Evolutionary conservation across 2,329 filamentous ascomycete genomes (phyloP).

Genomic region (Microcyclosporella mali): DNA sequence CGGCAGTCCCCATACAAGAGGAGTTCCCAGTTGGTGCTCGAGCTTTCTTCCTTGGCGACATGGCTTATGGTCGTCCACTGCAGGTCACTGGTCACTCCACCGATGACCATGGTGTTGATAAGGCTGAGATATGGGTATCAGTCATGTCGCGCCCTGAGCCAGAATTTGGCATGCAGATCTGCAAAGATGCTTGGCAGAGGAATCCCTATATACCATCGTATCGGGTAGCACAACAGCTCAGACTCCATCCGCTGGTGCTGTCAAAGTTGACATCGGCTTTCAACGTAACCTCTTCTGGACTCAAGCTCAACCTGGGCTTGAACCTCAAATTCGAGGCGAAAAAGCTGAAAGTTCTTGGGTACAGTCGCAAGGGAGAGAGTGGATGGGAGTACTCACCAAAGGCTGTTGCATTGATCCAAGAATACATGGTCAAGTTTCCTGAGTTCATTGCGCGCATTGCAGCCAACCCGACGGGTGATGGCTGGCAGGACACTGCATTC

Average conservation of each 20-base stretch:
- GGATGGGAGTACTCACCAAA: slow-evolving; percentile 95
- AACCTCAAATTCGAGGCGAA: slow-evolving; percentile 96
- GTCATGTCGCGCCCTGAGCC: slow-evolving; percentile 65
- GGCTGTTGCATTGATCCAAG: slow-evolving; percentile 70
- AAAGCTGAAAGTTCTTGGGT: slow-evolving; percentile 92
- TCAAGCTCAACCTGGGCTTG: slow-evolving; percentile 82
- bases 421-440: slow-evolving; percentile 91
- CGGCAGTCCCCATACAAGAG: slow-evolving; percentile 79
- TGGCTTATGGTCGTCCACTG: slow-evolving; percentile 84
- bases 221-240: slow-evolving; percentile 74
- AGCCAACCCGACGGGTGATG: slow-evolving; percentile 75
- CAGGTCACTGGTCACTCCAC: slow-evolving; percentile 65
- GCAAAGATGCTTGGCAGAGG: slow-evolving; percentile 59
- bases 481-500: slow-evolving; percentile 78
- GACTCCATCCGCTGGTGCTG: slow-evolving; percentile 76
- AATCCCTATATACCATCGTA: slow-evolving; percentile 82
- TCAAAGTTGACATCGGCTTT: slow-evolving; percentile 97
- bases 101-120: slow-evolving; percentile 55
- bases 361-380: slow-evolving; percentile 75
- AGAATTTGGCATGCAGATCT: slow-evolving; percentile 74
- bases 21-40: slow-evolving; percentile 80
- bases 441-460: slow-evolving; percentile 91
- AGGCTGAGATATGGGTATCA: slow-evolving; percentile 73
- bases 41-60: slow-evolving; percentile 91
- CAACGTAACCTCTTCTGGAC: slow-evolving; percentile 71